Evolutionary conservation across 2,329 filamentous ascomycete species (phyloP).

Genomic region (Trichoderma oligosporum): DNA sequence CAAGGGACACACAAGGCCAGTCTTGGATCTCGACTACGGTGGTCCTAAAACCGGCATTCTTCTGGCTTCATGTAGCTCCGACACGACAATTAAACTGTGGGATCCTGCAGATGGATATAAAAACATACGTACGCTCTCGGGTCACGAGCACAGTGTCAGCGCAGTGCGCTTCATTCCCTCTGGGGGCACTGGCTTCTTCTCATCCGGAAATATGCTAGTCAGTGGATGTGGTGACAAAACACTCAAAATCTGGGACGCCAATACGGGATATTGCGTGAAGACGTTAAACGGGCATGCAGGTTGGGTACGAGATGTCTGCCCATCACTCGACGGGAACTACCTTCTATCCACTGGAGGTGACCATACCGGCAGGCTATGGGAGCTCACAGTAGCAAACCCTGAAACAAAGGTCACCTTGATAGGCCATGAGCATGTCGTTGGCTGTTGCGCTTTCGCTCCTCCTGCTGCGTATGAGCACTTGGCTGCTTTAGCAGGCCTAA

Average conservation of each 20-base stretch:
- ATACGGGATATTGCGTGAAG: constrained; percentile 86
- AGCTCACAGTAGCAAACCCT: constrained; percentile 59
- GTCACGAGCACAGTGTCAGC: constrained; percentile 89
- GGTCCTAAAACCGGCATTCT: constrained; percentile 58
- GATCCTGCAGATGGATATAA: constrained; percentile 91
- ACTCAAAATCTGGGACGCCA: constrained; percentile 86
- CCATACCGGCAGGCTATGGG: constrained; percentile 78
- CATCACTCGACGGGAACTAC: constrained; percentile 78
- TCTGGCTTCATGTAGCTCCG: constrained; percentile 69
- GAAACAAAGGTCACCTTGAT: constrained; percentile 77
- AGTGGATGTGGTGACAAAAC: constrained; percentile 83
- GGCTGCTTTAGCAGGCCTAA: constrained; percentile 72
- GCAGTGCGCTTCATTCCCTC: constrained; percentile 85
- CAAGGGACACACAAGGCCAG: constrained; percentile 86
- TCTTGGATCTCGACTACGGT: constrained; percentile 85
- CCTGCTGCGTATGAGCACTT: constrained; percentile 71
- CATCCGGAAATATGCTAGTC: constrained; percentile 78
- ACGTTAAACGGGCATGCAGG: constrained; percentile 82
- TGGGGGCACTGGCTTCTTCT: constrained; percentile 70
- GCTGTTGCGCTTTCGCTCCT: constrained; percentile 84
- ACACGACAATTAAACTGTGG: constrained; percentile 93
- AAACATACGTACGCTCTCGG: constrained; percentile 85
- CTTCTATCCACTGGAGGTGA: constrained; percentile 81
- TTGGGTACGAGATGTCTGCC: constrained; percentile 87
- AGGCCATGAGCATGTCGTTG: constrained; percentile 83